Percentiles rank a stretch among this genome's conserved stretches.
Conservation (phyloP, 148 eudicot genomes). For the Limonium bicolor region DNA sequence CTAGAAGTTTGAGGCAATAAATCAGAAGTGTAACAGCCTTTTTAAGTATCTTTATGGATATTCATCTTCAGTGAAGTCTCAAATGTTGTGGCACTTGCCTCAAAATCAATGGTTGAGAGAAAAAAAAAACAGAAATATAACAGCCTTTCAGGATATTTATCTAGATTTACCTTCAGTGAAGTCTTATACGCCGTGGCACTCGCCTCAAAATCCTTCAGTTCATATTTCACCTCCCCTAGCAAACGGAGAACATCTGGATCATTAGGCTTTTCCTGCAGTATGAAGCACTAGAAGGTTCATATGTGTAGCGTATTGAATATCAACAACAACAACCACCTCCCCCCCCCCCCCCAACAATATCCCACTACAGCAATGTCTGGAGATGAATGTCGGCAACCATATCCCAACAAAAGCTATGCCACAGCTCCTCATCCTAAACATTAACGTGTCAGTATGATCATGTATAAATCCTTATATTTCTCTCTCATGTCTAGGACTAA, state of each 20-base stretch:
- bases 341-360: too few relatives aligned
- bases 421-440: too few relatives aligned
- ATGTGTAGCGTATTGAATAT: too few relatives aligned
- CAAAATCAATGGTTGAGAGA: too few relatives aligned
- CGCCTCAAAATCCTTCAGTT: conserved; percentile 77
- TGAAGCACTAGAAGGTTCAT: conserved; percentile 1
- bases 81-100: conserved; percentile 72
- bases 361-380: too few relatives aligned
- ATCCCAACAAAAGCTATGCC: too few relatives aligned
- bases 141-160: conserved; percentile 1
- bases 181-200: conserved; percentile 77
- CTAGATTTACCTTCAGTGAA: conserved; percentile 49
- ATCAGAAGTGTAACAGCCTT: not conserved
- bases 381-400: too few relatives aligned
- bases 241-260: conserved; percentile 84
- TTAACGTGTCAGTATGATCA: too few relatives aligned
- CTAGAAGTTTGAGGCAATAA: too few relatives aligned
- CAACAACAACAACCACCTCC: too few relatives aligned
- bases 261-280: conserved; percentile 51
- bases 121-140: not conserved
- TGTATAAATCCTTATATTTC: too few relatives aligned
- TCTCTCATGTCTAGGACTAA: too few relatives aligned
- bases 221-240: conserved; percentile 81
- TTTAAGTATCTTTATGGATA: conserved; percentile 7
- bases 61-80: conserved; percentile 56